Base-by-base conservation (phyloP, 306 rosid genomes). In the Acacia melanoxylon region DNA sequence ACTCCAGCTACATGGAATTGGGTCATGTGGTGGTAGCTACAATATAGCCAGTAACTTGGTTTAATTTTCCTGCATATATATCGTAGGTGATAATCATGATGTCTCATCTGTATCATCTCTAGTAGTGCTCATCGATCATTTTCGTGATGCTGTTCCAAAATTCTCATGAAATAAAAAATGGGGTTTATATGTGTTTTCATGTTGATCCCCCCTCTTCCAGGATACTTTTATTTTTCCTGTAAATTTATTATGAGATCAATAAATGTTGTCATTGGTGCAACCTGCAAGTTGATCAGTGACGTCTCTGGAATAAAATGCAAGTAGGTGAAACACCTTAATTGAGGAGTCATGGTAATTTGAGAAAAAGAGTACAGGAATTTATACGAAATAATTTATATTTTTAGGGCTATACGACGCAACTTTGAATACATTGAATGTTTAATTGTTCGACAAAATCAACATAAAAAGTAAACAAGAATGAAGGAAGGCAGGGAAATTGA, bases 111-210 rank as follows among this genome's bases (percentile, higher is more conserved):
- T 37, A 61, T n/a, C 44, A 63, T 33, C 56, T 46, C 72, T 72
- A 61, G 52, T 72, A 61, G 52, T 66, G 67, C 20, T 35, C 58
- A 40, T 46, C 16, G 17, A 46, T 65, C n/a, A 51, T 40, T 81
- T 33, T 52, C 22, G 14, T 14, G 37, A 12, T 67, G 66, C 4
- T 40, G 68, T 74, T 37, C 74, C 25, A 12, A 6, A 74, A 65
- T 74, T 51, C 65, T 65, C 58, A 70, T 63, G 52, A 72, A 80
- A 80, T 80, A 61, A 80, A 80, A 52, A 22, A 22, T 33, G 4
- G 14, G 22, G 20, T 13, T 80, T 24, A 45, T 80, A n/a, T 73
- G 74, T 72, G 66, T 73, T 72, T 14, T n/a, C 24, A 4, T 59
- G 16, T 10, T 59, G 31, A 59, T 24, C 66, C 66, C 13, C 68